Evolutionary conservation across 164 flowering plant genomes (phyloP), one percentile per base, ranked within the genome.

Genomic region (Echeveria elegans): DNA sequence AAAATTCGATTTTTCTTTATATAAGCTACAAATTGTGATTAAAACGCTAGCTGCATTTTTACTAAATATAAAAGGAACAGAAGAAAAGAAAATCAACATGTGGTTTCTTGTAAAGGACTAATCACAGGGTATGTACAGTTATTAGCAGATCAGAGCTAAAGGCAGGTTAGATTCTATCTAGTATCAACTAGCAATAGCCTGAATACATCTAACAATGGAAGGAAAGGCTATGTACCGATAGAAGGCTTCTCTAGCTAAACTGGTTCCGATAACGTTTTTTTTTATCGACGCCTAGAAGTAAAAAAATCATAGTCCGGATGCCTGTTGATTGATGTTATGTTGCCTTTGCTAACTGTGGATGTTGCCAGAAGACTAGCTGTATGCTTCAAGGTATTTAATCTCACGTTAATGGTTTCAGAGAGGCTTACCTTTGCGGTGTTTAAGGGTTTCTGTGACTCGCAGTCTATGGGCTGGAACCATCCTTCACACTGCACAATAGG

Each of bases 251-350:
- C 56, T 50, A 21, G 56, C 11, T n/a, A 23, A 2, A 21, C n/a
- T 23, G 26, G 6, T 50, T n/a, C 5, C 10, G 26, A 10, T 14
- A 21, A 29, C 61, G 28, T 18, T 34, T 56, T 18, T 34, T 56
- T 71, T 47, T 68, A 68, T 12, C 80, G 67, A 64, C 81, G 76
- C 50, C 91, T 77, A 11, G 89, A 81, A 62, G 76, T 71, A 72
- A 88, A 88, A 77, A 84, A 88, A 78, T 86, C 87, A 48, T 78
- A 85, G 68, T 88, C 90, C 16, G 83, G 80, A 24, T 88, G 96
- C 56, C 76, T 71, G 72, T 83, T 88, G 10, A 69, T 70, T 11
- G 78, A 69, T 18, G 26, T 79, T 64, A 21, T 34, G 40, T 70
- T 53, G 53, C 80, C 87, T 63, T 75, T 84, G 56, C 58, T 73